Conservation (phyloP, 2,329 filamentous ascomycete genomes). For the Colletotrichum filicis region DNA sequence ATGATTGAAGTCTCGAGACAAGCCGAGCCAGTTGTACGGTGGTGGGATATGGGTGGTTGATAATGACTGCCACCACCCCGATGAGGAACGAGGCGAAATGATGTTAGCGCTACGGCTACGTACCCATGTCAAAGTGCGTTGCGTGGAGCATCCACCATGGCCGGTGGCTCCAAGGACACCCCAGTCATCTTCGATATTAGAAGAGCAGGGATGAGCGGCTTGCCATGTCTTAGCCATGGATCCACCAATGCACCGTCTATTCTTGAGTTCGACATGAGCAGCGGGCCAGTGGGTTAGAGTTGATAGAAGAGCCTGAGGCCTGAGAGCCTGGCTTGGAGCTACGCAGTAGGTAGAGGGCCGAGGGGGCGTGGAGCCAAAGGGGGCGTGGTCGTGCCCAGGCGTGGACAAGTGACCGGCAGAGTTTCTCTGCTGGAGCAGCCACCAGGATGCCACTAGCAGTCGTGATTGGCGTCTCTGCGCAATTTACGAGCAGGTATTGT, state of each 20-base stretch:
- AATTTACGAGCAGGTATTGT: slow-evolving; percentile 60
- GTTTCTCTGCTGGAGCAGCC: slow-evolving; percentile 38
- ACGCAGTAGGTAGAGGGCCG: neutral
- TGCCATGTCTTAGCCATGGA: slow-evolving; percentile 40
- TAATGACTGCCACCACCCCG: slow-evolving; percentile 33
- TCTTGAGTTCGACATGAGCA: slow-evolving; percentile 48
- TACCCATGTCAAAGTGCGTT: slow-evolving; percentile 39
- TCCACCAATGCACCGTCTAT: slow-evolving; percentile 54
- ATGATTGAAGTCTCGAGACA: slow-evolving; percentile 9
- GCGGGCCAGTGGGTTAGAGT: slow-evolving; percentile 45
- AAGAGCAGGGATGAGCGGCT: slow-evolving; percentile 42
- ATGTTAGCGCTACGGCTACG: slow-evolving; percentile 35
- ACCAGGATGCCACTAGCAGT: slow-evolving; percentile 40
- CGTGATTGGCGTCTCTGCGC: slow-evolving; percentile 56
- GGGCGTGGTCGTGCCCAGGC: slow-evolving; percentile 37
- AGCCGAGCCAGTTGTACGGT: slow-evolving; percentile 16
- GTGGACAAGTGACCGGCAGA: slow-evolving; percentile 41
- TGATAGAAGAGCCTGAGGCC: slow-evolving; percentile 39
- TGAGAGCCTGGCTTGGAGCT: slow-evolving; percentile 33
- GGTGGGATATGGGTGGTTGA: slow-evolving; percentile 36
- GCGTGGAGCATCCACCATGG: slow-evolving; percentile 50
- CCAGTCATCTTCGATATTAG: slow-evolving; percentile 37
- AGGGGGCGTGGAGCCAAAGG: slow-evolving; percentile 30
- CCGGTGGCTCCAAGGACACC: slow-evolving; percentile 38
- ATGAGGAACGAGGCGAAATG: slow-evolving; percentile 37